phyloP scores from a whole-genome alignment of 352 stramenopile species.

The Phytopythium aichiense region DNA sequence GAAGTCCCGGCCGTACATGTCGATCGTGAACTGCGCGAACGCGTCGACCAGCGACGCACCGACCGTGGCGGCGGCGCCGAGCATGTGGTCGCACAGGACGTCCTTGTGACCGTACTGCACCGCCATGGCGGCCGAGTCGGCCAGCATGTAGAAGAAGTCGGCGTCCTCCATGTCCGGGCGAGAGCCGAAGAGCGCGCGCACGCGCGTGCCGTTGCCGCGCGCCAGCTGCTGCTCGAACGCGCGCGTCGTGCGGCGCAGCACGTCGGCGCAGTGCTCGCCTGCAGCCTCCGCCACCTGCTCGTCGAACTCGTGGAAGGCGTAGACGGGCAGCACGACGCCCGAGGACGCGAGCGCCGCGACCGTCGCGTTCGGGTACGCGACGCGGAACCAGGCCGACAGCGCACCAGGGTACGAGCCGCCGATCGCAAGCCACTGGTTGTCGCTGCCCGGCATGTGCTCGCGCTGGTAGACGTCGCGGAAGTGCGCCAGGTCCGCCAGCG shows the following conservation, averaged over 20 bases:
- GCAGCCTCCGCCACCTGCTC: conserved; percentile 63
- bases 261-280: conserved; percentile 52
- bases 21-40: conserved; percentile 79
- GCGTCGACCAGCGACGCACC: conserved; percentile 50
- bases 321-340: conserved; percentile 76
- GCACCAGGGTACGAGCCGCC: conserved; percentile 84
- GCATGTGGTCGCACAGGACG: conserved; percentile 62
- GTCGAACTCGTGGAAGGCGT: conserved; percentile 83
- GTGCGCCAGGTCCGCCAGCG: conserved; percentile 79
- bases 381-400: conserved; percentile 74
- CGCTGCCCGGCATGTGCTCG: conserved; percentile 4
- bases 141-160: conserved; percentile 91
- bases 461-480: conserved; percentile 74
- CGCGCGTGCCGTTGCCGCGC: conserved; percentile 39
- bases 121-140: conserved; percentile 81
- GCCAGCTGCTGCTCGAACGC: conserved; percentile 65
- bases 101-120: conserved; percentile 88
- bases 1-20: conserved; percentile 79
- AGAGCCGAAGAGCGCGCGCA: conserved; percentile 65
- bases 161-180: conserved; percentile 41
- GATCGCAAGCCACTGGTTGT: conserved; percentile 68
- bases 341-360: conserved; percentile 69
- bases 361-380: conserved; percentile 77
- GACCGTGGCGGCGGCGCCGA: conserved; percentile 29
- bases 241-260: conserved; percentile 53